Evolutionary conservation across 2,329 filamentous ascomycete species (phyloP), one percentile per base, ranked within the genome.

Genomic region (Lachnellula arida): DNA sequence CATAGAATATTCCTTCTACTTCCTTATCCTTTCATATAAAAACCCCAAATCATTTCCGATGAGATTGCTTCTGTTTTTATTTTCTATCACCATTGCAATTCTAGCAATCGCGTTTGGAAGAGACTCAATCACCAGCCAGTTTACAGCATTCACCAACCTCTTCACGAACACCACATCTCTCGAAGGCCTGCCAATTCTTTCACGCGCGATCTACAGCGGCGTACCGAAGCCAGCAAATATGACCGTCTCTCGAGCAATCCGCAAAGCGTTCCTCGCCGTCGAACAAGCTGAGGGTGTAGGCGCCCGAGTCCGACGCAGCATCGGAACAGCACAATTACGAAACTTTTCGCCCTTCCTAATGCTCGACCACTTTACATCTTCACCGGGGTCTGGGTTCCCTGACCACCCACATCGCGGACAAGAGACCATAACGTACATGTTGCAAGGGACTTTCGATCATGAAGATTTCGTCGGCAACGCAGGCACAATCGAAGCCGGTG

Each of bases 301-400:
- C 55, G 93, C 93, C 5, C 81, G 85, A 60, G 93, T 97, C 14
- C 85, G 93, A 60, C 85, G 93, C 56, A 92, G 89, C 43, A 89
- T 97, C 63, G 93, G 93, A 64, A 96, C 91, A 1, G 81, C 88
- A 5, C 81, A 88, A 63, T 80, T 97, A 22, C 85, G 86, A 68
- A 91, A 96, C 77, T 87, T 97, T 72, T 89, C 86, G 14, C 94
- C 93, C 0, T 97, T 97, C 75, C 80, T 97, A 46, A 96, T 97
- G 91, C 88, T 97, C 47, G 93, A 97, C 70, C 89, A 97, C 76
- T 97, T 97, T 76, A 82, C 79, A 53, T 84, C 94, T 65, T 81
- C 83, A 52, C 85, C 86, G 1, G 90, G 89, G 56, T 88, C 91
- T 9, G 92, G 92, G 0, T 97, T 97, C 70, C 91, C 92, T 0